Evolutionary conservation across 257 asterid genomes (phyloP), one percentile per base, ranked within the genome.

Genomic region (Solanum infundibuliforme): DNA sequence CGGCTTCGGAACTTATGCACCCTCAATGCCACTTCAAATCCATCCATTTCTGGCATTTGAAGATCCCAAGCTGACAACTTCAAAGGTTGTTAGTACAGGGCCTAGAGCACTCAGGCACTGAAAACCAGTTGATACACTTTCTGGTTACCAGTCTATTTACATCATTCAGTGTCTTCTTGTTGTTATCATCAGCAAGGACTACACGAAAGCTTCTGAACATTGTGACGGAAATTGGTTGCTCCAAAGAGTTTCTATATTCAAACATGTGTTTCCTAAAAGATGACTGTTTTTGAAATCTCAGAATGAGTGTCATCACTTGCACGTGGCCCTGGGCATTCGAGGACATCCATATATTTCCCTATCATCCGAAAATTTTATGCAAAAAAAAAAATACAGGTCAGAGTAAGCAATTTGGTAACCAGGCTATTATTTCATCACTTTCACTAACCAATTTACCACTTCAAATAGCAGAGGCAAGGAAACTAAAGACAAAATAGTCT

Each of bases 31-130:
- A 90, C 92, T 81, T 92, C 94, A 35, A 86, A 75, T 41, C 92
- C 92, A 58, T 89, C 94, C 90, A 92, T 90, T 36, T 89, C 94
- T 2, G 91, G 92, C 94, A 92, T 90, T 74, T 92, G 92, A 90
- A 92, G 92, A 66, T 92, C 94, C 90, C 74, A 60, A 60, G 12
- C 89, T 43, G 39, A 92, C 90, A 23, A 92, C 84, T 73, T 88
- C 89, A 69, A 39, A 90, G 27, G 86, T 20, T 3, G 90, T 87
- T 20, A 87, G 82, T 6, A 87, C 43, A 48, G 91, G 90, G 18
- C 86, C 85, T 3, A 92, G 91, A 31, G 90, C 90, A 21, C 76
- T 88, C 77, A 90, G 60, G 86, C 91, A 91, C 35, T 88, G 88
- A 60, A 90, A 90, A 74, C 91, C 91, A 2, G 90, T 89, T 29